Base-by-base conservation (phyloP, 2,329 filamentous ascomycete species). In the Coniella vitis region DNA sequence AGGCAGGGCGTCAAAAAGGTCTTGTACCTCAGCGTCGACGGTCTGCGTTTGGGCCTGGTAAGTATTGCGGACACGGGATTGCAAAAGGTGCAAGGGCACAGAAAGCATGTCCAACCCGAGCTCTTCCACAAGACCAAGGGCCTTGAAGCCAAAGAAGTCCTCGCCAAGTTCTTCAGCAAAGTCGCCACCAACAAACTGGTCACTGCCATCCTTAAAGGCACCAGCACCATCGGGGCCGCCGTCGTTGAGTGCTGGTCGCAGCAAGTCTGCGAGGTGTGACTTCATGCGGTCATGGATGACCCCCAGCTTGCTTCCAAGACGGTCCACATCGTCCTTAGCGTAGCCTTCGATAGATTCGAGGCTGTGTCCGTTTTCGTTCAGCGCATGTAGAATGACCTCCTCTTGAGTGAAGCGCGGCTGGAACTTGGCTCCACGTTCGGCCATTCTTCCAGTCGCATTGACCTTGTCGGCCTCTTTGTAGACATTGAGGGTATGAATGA, bases 111-210 rank as follows among this genome's bases (percentile, higher is more conserved):
- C 84, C 54, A 93, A 76, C 16, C 90, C 90, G 63, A 97, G 86
- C 63, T 98, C 93, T 58, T 83, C 85, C 60, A 95, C 90, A 50
- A 98, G 77, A 38, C 93, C 93, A 39, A 98, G 79, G 52, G 95
- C 90, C 63, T 90, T 90, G 78, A 98, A 97, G 22, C 93, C 93
- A 61, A 98, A 98, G 78, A 96, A 98, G 69, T 98, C 93, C 71
- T 98, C 93, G 53, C 90, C 91, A 12, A 98, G 86, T 58, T 98
- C 93, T 64, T 96, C 93, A 1, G 93, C 93, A 64, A 98, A 98
- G 66, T 98, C 93, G 54, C 93, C 93, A 39, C 87, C 89, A 41
- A 96, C 84, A 58, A 97, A 98, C 63, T 97, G 93, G 56, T 98
- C 93, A 65, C 90, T 95, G 56, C 90, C 91, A 60, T 98, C 93